Evolutionary conservation across 176 grass and related monocot genomes (phyloP), one percentile per base, ranked within the genome.

Genomic region (Bromus sterilis): DNA sequence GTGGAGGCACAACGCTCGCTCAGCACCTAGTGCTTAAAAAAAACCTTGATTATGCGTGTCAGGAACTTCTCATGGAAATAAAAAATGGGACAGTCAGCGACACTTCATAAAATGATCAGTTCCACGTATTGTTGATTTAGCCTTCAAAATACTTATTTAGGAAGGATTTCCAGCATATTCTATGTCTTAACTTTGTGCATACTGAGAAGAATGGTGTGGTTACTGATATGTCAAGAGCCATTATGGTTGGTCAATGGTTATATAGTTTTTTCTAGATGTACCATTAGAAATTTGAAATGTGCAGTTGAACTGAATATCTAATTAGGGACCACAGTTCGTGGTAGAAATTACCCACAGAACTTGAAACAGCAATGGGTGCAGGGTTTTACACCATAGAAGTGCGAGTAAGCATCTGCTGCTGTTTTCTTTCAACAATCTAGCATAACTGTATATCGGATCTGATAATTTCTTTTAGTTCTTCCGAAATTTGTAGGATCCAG

Each of bases 291-390:
- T 43, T 26, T 74, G 35, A 6, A 37, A 1, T 58, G 37, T 29
- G 49, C 66, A 37, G 30, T 23, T 76, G 29, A 68, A 76, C 32
- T 46, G 24, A 58, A 58, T 77, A 15, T 86, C 66, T 7, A 20
- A 58, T 9, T 30, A 77, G 24, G 23, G 32, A 71, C 16, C 66
- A 6, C 40, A 42, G 14, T 69, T 32, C 21, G 33, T 43, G 32
- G 33, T 71, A 61, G 33, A 85, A 77, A 75, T 83, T 79, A 35
- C 11, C 24, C 30, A 55, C 28, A 71, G 65, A 20, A 14, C 23
- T 82, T 35, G 55, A 82, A 72, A 65, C 21, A 28, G 71, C 53
- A 79, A 5, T n/a, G 16, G 15, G 23, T 83, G 30, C 21, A 83
- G 42, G 80, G 21, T 74, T 37, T 58, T 61, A 59, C 28, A 20